Evolutionary conservation across 305 asterid genomes (phyloP), one percentile per base, ranked within the genome.

Genomic region (Solanum hybrid): DNA sequence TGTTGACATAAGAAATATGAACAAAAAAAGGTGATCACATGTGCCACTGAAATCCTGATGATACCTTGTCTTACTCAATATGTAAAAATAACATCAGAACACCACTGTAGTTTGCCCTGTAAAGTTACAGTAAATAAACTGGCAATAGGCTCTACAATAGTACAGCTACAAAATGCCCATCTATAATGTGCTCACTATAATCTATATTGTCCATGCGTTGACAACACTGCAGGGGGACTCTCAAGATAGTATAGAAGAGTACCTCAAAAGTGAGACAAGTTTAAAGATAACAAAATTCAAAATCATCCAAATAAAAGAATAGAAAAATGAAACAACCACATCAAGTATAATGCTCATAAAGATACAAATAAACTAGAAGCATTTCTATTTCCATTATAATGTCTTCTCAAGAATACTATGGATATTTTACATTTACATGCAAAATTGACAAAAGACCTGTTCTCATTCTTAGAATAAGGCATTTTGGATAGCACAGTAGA

Each of bases 371-470:
- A 76, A 88, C 86, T 87, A 90, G 83, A 93, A 83, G 91, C 92
- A 94, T 76, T 89, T 90, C 91, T 81, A 91, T 84, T 84, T 93
- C 89, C 91, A 92, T 90, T 70, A 91, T 88, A 91, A 88, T 90
- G 90, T 57, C 91, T 92, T 90, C 94, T 93, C 89, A 88, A 32
- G 89, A 90, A 86, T 91, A 92, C 91, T 93, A 92, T 78, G 89
- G 90, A 79, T 91, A 93, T 89, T 93, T 92, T 92, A 94, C 93
- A 90, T 92, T 93, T 95, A 94, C 98, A 95, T 68, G 92, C 82
- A 92, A 90, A 96, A 95, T 93, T 92, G 95, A 94, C 98, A 95
- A 95, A 95, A 95, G 93, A 97, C 99, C 99, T 96, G 98, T 96
- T 95, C 94, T 97, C 99, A 91, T 93, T 96, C 94, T 92, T 97